phyloP scores from a whole-genome alignment of 805 yeast genomes.

The Ogataea parapolymorpha region DNA sequence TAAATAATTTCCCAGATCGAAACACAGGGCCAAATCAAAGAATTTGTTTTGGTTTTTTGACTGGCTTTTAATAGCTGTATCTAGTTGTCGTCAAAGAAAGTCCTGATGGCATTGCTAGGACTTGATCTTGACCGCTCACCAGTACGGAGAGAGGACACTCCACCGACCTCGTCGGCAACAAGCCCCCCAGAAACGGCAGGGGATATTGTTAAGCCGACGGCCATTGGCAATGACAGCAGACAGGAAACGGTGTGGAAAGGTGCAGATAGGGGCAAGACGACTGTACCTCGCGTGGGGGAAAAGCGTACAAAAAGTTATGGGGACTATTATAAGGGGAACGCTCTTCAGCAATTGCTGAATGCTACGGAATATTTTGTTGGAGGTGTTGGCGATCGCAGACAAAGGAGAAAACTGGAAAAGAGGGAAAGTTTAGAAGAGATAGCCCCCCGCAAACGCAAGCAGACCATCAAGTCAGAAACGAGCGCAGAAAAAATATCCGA shows the following conservation, averaged over 20 bases:
- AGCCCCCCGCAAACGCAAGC: too few species aligned
- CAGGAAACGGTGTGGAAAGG: background rate
- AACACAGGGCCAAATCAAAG: background rate
- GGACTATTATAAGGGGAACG: slow-evolving; percentile 16
- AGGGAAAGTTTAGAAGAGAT: background rate
- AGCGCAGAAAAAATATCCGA: too few species aligned
- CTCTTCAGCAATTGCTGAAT: slow-evolving; percentile 20
- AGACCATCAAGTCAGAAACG: too few species aligned
- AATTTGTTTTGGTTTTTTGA: background rate
- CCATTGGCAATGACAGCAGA: background rate
- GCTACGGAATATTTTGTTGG: slow-evolving; percentile 27
- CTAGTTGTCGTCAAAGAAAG: background rate
- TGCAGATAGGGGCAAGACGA: too few species aligned
- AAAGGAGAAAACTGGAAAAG: background rate
- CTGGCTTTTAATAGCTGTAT: background rate
- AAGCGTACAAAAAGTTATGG: slow-evolving; percentile 7
- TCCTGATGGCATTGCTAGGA: background rate
- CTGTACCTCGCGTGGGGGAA: background rate
- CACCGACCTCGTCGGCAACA: slow-evolving; percentile 6
- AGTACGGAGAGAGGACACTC: slow-evolving; percentile 2
- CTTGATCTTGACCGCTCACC: background rate
- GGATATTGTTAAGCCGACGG: background rate
- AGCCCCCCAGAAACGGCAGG: background rate
- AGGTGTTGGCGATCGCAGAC: background rate
- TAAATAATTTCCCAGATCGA: background rate